Conservation (phyloP, 2,329 filamentous ascomycete species). For the Colletotrichum abscissum region DNA sequence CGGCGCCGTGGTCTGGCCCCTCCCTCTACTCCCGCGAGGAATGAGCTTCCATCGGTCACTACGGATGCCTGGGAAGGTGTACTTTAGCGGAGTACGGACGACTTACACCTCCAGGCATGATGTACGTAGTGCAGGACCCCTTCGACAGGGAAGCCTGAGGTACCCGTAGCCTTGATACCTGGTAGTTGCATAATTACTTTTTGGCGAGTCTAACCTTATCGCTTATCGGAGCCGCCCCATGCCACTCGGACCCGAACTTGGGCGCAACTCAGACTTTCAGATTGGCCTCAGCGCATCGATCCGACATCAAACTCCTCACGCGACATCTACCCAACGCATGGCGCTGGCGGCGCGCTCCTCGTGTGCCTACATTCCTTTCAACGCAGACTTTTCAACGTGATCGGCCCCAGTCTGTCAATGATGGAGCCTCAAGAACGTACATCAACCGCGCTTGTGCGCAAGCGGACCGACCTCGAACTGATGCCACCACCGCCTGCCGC, state of each 20-base stretch:
- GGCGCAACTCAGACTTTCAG: constrained; percentile 3
- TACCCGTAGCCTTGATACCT: not conserved
- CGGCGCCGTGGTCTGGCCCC: constrained; percentile 9
- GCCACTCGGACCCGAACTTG: constrained; percentile 1
- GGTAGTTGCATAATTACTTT: not conserved
- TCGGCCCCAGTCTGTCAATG: constrained; percentile 8
- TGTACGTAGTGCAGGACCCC: not conserved
- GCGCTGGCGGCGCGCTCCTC: not conserved
- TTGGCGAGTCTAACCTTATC: not conserved
- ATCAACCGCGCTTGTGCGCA: constrained; percentile 73
- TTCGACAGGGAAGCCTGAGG: not conserved
- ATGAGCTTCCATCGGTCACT: not conserved
- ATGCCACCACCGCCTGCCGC: constrained; percentile 89
- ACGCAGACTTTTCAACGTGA: not conserved
- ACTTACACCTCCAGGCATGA: not conserved
- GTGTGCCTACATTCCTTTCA: not conserved
- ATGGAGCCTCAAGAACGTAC: constrained; percentile 50
- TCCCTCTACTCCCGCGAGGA: not conserved
- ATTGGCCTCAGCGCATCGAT: not conserved
- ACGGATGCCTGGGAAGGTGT: not conserved
- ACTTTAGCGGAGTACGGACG: not conserved
- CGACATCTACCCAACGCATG: not conserved
- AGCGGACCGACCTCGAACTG: constrained; percentile 74
- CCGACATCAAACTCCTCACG: not conserved
- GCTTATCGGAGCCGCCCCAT: constrained; percentile 8